Percentiles rank a stretch among this genome's conserved stretches.
Evolutionary conservation across 2,329 filamentous ascomycete species (phyloP).

Genomic region (Nigrospora oryzae): DNA sequence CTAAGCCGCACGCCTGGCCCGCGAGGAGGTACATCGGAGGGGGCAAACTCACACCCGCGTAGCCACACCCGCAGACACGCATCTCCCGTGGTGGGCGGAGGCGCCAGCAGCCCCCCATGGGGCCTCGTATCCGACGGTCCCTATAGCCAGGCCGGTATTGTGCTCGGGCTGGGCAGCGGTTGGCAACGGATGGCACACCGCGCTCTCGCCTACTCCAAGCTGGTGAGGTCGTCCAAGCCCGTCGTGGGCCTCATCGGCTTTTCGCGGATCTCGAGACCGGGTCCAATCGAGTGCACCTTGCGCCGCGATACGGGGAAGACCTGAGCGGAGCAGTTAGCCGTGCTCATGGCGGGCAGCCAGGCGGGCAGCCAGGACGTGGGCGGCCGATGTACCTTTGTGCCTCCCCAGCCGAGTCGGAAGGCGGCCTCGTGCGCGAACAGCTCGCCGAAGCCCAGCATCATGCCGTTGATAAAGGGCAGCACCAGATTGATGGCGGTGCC

Average conservation of each 20-base stretch:
- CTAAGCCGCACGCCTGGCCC: too few relatives aligned
- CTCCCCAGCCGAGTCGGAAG: slow-evolving; percentile 86
- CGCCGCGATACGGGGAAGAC: slow-evolving; percentile 53
- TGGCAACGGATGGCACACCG: too few relatives aligned
- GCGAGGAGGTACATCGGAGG: too few relatives aligned
- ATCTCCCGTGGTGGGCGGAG: too few relatives aligned
- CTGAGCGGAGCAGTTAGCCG: slow-evolving; percentile 22
- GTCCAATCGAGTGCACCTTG: slow-evolving; percentile 60
- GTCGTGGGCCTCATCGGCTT: slow-evolving; percentile 48
- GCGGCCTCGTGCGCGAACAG: slow-evolving; percentile 93
- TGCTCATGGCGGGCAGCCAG: neutral
- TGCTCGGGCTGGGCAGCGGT: too few relatives aligned
- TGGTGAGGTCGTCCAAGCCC: slow-evolving; percentile 57
- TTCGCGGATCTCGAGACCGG: slow-evolving; percentile 73
- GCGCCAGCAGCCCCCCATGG: too few relatives aligned
- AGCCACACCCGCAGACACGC: too few relatives aligned
- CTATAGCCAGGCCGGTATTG: too few relatives aligned
- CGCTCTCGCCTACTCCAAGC: slow-evolving; percentile 48
- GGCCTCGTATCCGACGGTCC: too few relatives aligned
- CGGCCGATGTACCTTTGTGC: slow-evolving; percentile 66
- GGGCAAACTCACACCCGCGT: too few relatives aligned
- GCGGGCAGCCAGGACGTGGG: neutral
- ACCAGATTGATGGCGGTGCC: slow-evolving; percentile 94
- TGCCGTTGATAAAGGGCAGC: slow-evolving; percentile 89
- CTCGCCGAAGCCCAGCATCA: slow-evolving; percentile 98